Conservation (phyloP, 1,284 basidiomycete genomes). For the Ceratobasidium sp. region DNA sequence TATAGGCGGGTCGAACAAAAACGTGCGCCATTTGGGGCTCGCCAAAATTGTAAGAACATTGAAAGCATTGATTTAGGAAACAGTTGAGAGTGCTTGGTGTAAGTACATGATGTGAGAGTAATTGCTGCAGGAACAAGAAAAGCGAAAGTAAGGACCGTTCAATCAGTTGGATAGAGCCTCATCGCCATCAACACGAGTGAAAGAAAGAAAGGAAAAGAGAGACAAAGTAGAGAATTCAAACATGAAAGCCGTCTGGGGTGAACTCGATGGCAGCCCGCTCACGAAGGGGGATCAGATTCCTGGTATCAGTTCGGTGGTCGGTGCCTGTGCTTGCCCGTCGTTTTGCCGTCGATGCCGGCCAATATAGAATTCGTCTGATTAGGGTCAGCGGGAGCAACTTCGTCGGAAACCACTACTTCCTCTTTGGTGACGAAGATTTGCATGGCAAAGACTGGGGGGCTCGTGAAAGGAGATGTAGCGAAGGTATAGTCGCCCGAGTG, state of each 20-base stretch:
- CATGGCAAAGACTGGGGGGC: slow-evolving; percentile 13
- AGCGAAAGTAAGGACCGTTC: neutral
- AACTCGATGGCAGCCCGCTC: neutral
- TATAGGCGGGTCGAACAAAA: too few species aligned
- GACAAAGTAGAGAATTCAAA: neutral
- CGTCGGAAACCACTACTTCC: slow-evolving; percentile 10
- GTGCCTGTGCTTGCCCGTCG: neutral
- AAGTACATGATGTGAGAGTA: slow-evolving; percentile 7
- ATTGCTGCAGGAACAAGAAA: neutral
- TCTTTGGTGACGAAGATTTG: slow-evolving; percentile 29
- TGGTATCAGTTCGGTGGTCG: neutral
- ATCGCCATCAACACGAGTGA: neutral
- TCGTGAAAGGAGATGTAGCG: slow-evolving; percentile 18
- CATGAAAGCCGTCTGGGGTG: too few species aligned
- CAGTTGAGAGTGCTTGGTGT: neutral
- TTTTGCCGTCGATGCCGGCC: neutral
- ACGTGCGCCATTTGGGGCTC: too few species aligned
- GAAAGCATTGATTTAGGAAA: too few species aligned
- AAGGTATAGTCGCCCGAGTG: neutral
- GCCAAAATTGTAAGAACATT: too few species aligned
- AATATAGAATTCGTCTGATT: too few species aligned
- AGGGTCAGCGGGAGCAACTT: neutral
- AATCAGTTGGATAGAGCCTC: neutral
- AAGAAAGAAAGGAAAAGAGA: neutral
- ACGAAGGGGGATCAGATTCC: neutral